These are phyloP conservation scores for Phytophthora fragariaefolia DNA, from an alignment of 352 stramenopile genomes.

Conservation along the genomic window DNA sequence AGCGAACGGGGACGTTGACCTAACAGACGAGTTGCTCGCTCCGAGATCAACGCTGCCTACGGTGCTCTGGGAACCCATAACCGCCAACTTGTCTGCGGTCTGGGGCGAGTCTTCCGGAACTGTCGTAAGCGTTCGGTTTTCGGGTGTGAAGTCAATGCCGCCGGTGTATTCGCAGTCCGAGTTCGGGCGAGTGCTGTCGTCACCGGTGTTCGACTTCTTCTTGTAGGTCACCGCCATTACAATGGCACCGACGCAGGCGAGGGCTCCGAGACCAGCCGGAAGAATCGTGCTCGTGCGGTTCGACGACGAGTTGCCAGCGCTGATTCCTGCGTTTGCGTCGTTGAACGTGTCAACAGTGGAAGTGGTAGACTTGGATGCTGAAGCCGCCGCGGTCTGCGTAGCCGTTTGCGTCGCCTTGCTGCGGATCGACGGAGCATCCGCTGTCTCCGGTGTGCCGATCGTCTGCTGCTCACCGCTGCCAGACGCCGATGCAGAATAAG, in stretches of 20 bases:
- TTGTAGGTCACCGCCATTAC: slow-evolving; percentile 56
- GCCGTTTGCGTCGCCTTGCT: slow-evolving; percentile 11
- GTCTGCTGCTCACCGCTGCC: slow-evolving; percentile 14
- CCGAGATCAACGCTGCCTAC: slow-evolving; percentile 28
- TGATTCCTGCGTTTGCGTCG: slow-evolving; percentile 9
- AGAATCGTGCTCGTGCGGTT: slow-evolving; percentile 13
- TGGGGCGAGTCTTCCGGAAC: slow-evolving; percentile 19
- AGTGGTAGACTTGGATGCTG: slow-evolving; percentile 25
- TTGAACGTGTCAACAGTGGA: slow-evolving; percentile 27
- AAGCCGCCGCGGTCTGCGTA: slow-evolving; percentile 1
- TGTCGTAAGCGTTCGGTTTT: slow-evolving; percentile 26
- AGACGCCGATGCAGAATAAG: slow-evolving; percentile 7
- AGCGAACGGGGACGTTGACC: slow-evolving; percentile 32
- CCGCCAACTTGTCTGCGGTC: neutral
- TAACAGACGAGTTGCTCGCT: slow-evolving; percentile 19
- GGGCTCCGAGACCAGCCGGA: slow-evolving; percentile 33
- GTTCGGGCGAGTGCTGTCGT: slow-evolving; percentile 3
- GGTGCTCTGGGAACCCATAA: neutral
- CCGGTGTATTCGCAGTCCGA: slow-evolving; percentile 39
- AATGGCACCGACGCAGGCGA: slow-evolving; percentile 48
- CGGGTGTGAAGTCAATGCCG: slow-evolving; percentile 34
- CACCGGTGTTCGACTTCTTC: slow-evolving; percentile 25
- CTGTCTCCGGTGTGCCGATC: slow-evolving; percentile 8
- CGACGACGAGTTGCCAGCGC: neutral
- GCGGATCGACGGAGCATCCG: slow-evolving; percentile 13